These are phyloP conservation scores for Canavalia gladiata DNA, from an alignment of 306 rosid genomes.

Conservation along the genomic window DNA sequence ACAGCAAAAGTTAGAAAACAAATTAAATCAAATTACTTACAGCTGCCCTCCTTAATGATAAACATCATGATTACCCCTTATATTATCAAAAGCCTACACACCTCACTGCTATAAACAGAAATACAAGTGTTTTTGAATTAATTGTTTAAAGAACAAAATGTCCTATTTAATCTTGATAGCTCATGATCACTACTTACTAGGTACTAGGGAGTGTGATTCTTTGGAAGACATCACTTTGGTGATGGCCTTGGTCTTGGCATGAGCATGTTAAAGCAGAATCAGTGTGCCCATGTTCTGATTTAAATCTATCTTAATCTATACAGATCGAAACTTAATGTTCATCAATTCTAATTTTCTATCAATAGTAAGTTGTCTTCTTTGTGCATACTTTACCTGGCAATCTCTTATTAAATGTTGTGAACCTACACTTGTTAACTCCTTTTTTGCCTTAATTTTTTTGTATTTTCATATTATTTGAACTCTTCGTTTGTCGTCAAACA, in stretches of 20 bases:
- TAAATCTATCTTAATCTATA: too few species aligned
- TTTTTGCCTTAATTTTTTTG: too few species aligned
- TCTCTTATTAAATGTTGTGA: too few species aligned
- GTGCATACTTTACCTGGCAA: too few species aligned
- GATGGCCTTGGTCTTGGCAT: background rate
- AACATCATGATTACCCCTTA: background rate
- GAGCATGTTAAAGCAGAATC: background rate
- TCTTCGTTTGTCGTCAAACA: too few species aligned
- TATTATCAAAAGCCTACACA: background rate
- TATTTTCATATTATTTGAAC: too few species aligned
- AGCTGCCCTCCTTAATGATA: background rate
- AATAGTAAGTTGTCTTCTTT: too few species aligned
- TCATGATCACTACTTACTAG: background rate
- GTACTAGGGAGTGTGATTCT: background rate
- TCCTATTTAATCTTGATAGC: background rate
- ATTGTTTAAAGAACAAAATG: background rate
- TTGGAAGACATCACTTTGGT: background rate
- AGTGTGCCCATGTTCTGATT: too few species aligned
- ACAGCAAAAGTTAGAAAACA: background rate
- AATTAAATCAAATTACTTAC: background rate
- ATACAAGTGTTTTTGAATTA: background rate
- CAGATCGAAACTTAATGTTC: too few species aligned
- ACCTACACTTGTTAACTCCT: too few species aligned
- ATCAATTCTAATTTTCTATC: too few species aligned
- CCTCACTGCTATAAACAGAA: background rate